A percentile compares a stretch with the other conserved stretches of the same genome.
Conservation (phyloP, 1,139 yeast genomes). For the Candida sp. region DNA sequence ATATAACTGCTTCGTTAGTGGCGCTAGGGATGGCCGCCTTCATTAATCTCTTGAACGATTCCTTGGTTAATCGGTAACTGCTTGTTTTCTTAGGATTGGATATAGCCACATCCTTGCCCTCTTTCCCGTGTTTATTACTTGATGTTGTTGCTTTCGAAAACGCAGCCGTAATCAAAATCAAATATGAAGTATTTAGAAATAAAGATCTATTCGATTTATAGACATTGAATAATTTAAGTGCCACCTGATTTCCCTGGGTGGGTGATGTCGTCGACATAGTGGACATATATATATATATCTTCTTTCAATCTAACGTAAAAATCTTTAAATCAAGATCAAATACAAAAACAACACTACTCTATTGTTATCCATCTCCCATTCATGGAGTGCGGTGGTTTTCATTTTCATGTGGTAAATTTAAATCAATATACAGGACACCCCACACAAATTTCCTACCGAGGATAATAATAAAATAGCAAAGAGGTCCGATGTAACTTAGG, state of each 20-base stretch:
- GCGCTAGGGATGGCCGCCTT: slow-evolving; percentile 38
- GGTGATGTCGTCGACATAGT: background rate
- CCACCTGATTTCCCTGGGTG: slow-evolving; percentile 8
- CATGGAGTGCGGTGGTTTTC: background rate
- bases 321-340: background rate
- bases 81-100: slow-evolving; percentile 12
- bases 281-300: background rate
- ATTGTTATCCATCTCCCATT: background rate
- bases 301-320: too few relatives aligned
- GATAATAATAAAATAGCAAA: background rate
- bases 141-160: slow-evolving; percentile 43
- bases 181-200: slow-evolving; percentile 48
- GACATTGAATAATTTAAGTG: slow-evolving; percentile 29
- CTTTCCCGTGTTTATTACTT: slow-evolving; percentile 6
- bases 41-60: slow-evolving; percentile 28
- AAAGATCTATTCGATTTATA: slow-evolving; percentile 45
- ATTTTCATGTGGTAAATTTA: background rate
- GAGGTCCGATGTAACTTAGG: too few relatives aligned
- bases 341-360: background rate
- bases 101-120: background rate
- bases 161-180: slow-evolving; percentile 44
- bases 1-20: slow-evolving; percentile 31
- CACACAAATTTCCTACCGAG: background rate
- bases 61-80: slow-evolving; percentile 29
- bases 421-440: background rate